Evolutionary conservation across 768 basidiomycete species (phyloP), one percentile per base, ranked within the genome.

Genomic region (Tulasnella sp.): DNA sequence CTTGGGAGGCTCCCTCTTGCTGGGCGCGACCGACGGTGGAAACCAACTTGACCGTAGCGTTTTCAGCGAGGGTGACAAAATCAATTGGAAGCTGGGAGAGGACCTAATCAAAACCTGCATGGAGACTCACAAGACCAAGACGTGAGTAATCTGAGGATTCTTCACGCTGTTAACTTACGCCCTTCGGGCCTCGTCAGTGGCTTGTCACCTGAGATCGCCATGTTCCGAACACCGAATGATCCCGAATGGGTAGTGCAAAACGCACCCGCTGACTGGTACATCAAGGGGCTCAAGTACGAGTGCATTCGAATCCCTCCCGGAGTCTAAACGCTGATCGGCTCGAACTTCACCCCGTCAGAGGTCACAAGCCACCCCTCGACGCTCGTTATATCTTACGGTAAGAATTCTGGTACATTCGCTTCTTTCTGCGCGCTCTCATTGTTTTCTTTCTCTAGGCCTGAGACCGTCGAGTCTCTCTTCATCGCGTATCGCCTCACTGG

Each of bases 401-500:
- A n/a, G n/a, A n/a, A 34, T 0, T 83, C n/a, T n/a, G n/a, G n/a
- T n/a, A n/a, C n/a, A 22, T 35, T 65, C 19, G 5, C 19, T 16
- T n/a, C n/a, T n/a, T n/a, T 63, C 62, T n/a, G 17, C 11, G 9
- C 16, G 7, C 5, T 12, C 22, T 59, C 26, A 22, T 11, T 5
- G 16, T 14, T 62, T 19, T 26, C 29, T 59, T 22, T 44, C 8
- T 37, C n/a, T 75, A 90, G 92, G 8, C 95, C 95, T 1, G 95
- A 98, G 82, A 98, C 95, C 0, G 86, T 95, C 34, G 95, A 98
- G 79, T 95, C 92, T 0, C 87, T 97, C 47, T 96, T 98, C 83
- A 82, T 94, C 59, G 95, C 94, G 0, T 97, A 81, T 79, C 87
- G 95, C n/a, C 83, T 94, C 4, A 96, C 95, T 3, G 94, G 94